phyloP scores from a whole-genome alignment of 768 basidiomycete species.

The Boletus rufocinnamomeus region DNA sequence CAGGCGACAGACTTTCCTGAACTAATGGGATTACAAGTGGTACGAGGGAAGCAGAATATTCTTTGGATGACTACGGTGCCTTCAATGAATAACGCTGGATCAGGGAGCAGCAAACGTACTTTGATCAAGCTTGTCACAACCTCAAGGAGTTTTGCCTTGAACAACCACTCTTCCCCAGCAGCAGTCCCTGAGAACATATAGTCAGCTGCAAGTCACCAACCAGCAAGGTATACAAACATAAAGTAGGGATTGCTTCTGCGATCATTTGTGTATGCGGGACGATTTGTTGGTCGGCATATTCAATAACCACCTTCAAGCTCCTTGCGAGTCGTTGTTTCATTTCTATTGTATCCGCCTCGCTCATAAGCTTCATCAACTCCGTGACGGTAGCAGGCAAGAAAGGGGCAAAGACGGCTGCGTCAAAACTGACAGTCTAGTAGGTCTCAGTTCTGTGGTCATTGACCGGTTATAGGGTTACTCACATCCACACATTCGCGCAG shows the following conservation, averaged over 20 bases:
- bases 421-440: conserved; percentile 62
- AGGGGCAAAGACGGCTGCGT: conserved; percentile 63
- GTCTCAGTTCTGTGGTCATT: conserved; percentile 9
- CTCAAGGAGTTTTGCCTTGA: conserved; percentile 69
- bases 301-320: conserved; percentile 70
- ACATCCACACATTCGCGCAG: conserved; percentile 86
- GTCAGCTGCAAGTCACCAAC: conserved; percentile 6
- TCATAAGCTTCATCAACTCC: conserved; percentile 69
- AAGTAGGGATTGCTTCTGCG: conserved; percentile 60
- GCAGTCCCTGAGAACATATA: conserved; percentile 54
- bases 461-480: conserved; percentile 34
- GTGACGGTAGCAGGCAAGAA: conserved; percentile 60
- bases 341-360: conserved; percentile 74
- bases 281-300: conserved; percentile 56
- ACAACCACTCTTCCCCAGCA: conserved; percentile 67
- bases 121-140: conserved; percentile 70
- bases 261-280: conserved; percentile 64
- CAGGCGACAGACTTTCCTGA: conserved; percentile 60
- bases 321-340: conserved; percentile 73
- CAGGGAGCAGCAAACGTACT: conserved; percentile 41
- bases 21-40: conserved; percentile 64
- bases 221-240: conserved; percentile 55
- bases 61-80: conserved; percentile 60
- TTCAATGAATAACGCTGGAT: background rate
- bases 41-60: conserved; percentile 56